Evolutionary conservation across 495 filamentous ascomycete species (phyloP), one percentile per base, ranked within the genome.

Genomic region (Daldinia bambusicola): DNA sequence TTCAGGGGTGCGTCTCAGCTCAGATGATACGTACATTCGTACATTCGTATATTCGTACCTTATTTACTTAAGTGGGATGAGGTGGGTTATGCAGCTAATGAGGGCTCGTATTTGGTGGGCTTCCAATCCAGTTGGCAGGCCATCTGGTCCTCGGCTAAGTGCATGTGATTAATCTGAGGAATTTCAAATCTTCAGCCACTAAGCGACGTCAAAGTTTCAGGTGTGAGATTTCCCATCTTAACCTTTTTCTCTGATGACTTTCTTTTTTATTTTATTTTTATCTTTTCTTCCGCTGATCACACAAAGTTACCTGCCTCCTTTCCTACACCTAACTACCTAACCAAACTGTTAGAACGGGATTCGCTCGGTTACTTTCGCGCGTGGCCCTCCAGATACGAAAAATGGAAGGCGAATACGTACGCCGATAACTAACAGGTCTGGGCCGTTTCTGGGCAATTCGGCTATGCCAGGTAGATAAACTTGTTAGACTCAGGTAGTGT

Each of bases 381-480:
- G 26, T 26, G 26, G 1, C 26, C 26, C 18, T 22, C 0, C 1
- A 48, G 20, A 48, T 48, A 48, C 43, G 43, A 48, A 48, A 22
- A 22, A 48, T 10, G 18, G 9, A 48, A 48, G 43, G 43, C 43
- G 6, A 48, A 48, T 48, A 48, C 43, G 43, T 22, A 12, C 43
- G 41, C 41, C n/a, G 8, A 43, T 16, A 1, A n/a, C 40, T 34
- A 38, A n/a, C 64, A 69, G 14, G 30, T 45, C 40, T 12, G 36
- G n/a, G 34, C 5, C 9, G 34, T 36, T 36, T 66, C 74, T 74
- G 43, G 74, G 68, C 74, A 66, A 30, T 74, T 57, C 37, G 74
- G 71, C 74, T 74, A 67, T 74, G 74, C 61, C 65, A 26, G 26
- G 26, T 26, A n/a, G n/a, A n/a, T 26, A 26, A 26, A 26, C 26